These are phyloP conservation scores for Ogataea nitratoaversa DNA, from an alignment of 805 yeast genomes.

Conservation along the genomic window DNA sequence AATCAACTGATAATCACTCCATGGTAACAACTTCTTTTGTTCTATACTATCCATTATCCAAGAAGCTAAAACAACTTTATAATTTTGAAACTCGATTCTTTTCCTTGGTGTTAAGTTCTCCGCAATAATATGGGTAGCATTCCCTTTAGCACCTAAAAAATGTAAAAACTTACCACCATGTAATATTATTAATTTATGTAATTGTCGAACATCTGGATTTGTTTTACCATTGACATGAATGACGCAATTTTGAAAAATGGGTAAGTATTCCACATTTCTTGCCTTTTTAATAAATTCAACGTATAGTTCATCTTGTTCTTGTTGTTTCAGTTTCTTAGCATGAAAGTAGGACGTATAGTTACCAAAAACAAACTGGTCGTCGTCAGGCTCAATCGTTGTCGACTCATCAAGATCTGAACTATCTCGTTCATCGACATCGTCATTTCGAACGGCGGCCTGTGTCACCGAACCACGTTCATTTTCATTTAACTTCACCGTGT, in stretches of 20 bases:
- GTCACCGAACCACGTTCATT: no score
- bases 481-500: no score
- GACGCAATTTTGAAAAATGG: slow-evolving; percentile 57
- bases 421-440: slow-evolving; percentile 7
- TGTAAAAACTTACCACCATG: slow-evolving; percentile 80
- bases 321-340: slow-evolving; percentile 60
- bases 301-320: slow-evolving; percentile 47
- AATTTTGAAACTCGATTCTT: slow-evolving; percentile 55
- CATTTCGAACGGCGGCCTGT: no score
- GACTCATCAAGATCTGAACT: slow-evolving; percentile 16
- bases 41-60: slow-evolving; percentile 75
- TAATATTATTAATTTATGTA: slow-evolving; percentile 65
- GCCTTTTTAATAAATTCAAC: slow-evolving; percentile 45
- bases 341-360: slow-evolving; percentile 63
- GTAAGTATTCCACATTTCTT: slow-evolving; percentile 25
- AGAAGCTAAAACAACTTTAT: slow-evolving; percentile 72
- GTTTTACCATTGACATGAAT: slow-evolving; percentile 91
- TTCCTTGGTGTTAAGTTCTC: slow-evolving; percentile 76
- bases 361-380: slow-evolving; percentile 51
- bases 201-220: slow-evolving; percentile 65
- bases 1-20: slow-evolving; percentile 64
- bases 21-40: slow-evolving; percentile 45
- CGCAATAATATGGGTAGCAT: slow-evolving; percentile 83
- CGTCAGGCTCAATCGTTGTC: slow-evolving; percentile 19
- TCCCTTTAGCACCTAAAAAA: slow-evolving; percentile 62